A percentile compares a stretch with the other conserved stretches of the same genome.
phyloP scores from a whole-genome alignment of 2,329 filamentous ascomycete genomes.

The Cladosporium sp. region DNA sequence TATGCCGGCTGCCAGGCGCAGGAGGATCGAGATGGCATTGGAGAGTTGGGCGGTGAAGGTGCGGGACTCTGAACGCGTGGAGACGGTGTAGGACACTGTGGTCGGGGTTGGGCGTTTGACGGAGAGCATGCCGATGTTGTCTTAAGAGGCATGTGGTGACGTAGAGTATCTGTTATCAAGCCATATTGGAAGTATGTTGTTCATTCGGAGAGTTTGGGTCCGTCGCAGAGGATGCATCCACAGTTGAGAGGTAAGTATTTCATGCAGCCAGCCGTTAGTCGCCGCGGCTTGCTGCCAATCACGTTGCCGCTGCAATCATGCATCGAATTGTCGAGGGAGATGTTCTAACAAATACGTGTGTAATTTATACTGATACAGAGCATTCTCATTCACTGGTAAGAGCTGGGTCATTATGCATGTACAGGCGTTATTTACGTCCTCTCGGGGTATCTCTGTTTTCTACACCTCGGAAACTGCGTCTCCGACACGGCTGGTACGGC shows the following conservation, averaged over 20 bases:
- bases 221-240: no score
- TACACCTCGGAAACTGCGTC: background rate
- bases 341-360: no score
- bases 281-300: background rate
- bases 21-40: background rate
- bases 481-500: background rate
- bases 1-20: conserved; percentile 26
- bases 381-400: background rate
- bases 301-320: no score
- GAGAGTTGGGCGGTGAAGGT: conserved; percentile 41
- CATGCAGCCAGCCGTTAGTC: background rate
- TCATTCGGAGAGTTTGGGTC: no score
- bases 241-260: no score
- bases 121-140: conserved; percentile 24
- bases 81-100: conserved; percentile 88
- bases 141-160: background rate
- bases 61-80: conserved; percentile 60
- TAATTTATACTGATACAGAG: no score
- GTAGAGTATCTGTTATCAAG: no score
- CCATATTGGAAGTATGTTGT: no score
- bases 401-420: background rate
- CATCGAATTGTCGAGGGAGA: no score
- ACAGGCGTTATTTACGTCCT: background rate
- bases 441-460: background rate
- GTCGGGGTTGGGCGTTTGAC: conserved; percentile 59